Evolutionary conservation across 495 filamentous ascomycete species (phyloP).

Genomic region (Lasiosphaeria hispida): DNA sequence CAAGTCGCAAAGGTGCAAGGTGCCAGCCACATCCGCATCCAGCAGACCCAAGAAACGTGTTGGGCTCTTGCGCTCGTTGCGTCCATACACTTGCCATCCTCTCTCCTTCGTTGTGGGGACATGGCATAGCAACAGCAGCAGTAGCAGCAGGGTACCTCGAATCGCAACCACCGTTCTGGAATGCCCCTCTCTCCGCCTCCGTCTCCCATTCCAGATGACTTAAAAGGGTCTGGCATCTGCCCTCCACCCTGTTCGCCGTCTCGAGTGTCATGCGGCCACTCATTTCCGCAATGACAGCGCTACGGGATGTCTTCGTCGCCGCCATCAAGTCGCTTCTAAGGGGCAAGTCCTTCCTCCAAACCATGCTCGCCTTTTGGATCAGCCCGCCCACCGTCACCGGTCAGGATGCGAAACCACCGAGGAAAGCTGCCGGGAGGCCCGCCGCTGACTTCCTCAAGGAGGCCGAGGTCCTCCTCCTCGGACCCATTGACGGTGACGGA

Average conservation of each 20-base stretch:
- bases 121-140: slow-evolving; percentile 8
- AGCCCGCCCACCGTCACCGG: slow-evolving; percentile 36
- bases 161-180: not conserved
- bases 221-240: slow-evolving; percentile 19
- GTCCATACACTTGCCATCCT: slow-evolving; percentile 4
- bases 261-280: slow-evolving; percentile 44
- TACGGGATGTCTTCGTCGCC: slow-evolving; percentile 42
- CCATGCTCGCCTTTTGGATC: slow-evolving; percentile 50
- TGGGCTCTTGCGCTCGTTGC: not conserved
- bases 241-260: slow-evolving; percentile 10
- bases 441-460: slow-evolving; percentile 33
- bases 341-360: slow-evolving; percentile 51
- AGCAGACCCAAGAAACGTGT: not conserved
- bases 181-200: slow-evolving; percentile 7
- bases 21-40: not conserved
- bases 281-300: slow-evolving; percentile 46
- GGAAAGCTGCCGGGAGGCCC: slow-evolving; percentile 6
- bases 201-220: slow-evolving; percentile 18
- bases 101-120: not conserved
- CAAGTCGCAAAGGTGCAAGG: slow-evolving; percentile 1
- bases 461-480: slow-evolving; percentile 38
- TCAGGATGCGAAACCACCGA: slow-evolving; percentile 29
- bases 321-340: slow-evolving; percentile 50
- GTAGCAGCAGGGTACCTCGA: not conserved
- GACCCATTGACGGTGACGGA: slow-evolving; percentile 35